Evolutionary conservation across 1,139 yeast species (phyloP).

Genomic region (Taphrina flavorubra): DNA sequence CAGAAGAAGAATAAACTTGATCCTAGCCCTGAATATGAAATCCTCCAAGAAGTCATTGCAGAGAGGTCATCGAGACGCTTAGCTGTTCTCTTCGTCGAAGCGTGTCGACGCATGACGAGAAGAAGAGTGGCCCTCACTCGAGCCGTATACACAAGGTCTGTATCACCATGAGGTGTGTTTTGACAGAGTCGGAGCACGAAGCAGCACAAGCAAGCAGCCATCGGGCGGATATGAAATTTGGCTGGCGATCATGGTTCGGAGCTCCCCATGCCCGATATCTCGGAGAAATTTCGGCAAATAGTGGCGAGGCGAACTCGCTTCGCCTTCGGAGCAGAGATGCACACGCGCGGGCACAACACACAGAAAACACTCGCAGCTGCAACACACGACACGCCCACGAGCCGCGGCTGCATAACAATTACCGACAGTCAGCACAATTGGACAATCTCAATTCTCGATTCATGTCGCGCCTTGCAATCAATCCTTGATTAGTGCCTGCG

Average conservation of each 20-base stretch:
- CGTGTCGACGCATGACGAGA: too few relatives aligned
- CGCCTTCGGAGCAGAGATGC: not conserved
- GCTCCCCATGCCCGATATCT: not conserved
- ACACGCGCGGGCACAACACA: not conserved
- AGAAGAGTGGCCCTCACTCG: too few relatives aligned
- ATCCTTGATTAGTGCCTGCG: not conserved
- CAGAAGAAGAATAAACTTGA: not conserved
- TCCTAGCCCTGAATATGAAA: not conserved
- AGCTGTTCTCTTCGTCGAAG: too few relatives aligned
- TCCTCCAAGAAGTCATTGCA: too few relatives aligned
- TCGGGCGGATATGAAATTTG: not conserved
- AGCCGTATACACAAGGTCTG: too few relatives aligned
- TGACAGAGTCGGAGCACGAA: not conserved
- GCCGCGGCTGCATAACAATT: constrained; percentile 7
- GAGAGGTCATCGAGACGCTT: too few relatives aligned
- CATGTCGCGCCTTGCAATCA: constrained; percentile 4
- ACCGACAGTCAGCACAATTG: not conserved
- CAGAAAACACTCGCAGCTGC: not conserved
- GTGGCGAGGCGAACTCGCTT: not conserved
- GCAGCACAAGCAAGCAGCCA: constrained; percentile 2
- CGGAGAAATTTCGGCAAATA: not conserved
- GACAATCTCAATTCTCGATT: too few relatives aligned
- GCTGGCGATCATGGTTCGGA: not conserved
- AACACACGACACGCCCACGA: constrained; percentile 16
- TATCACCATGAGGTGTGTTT: not conserved